These are phyloP conservation scores for Marvania coccoides DNA, from an alignment of 139 green algal genomes.

Conservation along the genomic window DNA sequence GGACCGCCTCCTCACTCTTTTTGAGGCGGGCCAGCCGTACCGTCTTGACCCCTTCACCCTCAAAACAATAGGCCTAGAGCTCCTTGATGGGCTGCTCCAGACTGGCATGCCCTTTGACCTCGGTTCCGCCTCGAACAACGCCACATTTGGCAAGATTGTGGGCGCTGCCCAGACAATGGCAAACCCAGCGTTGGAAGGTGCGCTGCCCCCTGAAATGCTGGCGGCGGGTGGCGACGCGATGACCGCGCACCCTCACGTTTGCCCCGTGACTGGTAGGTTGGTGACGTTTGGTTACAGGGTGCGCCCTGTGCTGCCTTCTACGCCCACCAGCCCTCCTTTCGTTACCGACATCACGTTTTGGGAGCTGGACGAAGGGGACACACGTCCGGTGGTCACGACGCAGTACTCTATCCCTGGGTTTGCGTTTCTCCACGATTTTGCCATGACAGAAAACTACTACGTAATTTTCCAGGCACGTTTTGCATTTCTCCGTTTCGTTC, in stretches of 20 bases:
- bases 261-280: constrained; percentile 9
- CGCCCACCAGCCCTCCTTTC: background rate
- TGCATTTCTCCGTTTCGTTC: too few species aligned
- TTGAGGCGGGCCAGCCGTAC: constrained; percentile 37
- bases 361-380: constrained; percentile 19
- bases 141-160: constrained; percentile 3
- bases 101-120: constrained; percentile 34
- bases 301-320: background rate
- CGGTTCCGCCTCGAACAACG: constrained; percentile 6
- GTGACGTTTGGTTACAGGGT: constrained; percentile 27
- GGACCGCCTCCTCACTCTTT: constrained; percentile 31
- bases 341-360: constrained; percentile 31
- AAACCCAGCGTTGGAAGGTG: background rate
- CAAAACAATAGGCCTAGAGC: constrained; percentile 25
- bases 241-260: constrained; percentile 37
- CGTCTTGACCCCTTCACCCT: constrained; percentile 35
- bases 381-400: background rate
- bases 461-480: too few species aligned
- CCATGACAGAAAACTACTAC: constrained; percentile 28
- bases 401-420: constrained; percentile 18
- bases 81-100: constrained; percentile 18
- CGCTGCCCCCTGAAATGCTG: constrained; percentile 1
- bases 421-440: constrained; percentile 45
- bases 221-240: constrained; percentile 27
- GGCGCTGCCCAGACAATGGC: background rate